Base-by-base conservation (phyloP, 2,329 filamentous ascomycete genomes). In the Sphaerostilbella broomeana region DNA sequence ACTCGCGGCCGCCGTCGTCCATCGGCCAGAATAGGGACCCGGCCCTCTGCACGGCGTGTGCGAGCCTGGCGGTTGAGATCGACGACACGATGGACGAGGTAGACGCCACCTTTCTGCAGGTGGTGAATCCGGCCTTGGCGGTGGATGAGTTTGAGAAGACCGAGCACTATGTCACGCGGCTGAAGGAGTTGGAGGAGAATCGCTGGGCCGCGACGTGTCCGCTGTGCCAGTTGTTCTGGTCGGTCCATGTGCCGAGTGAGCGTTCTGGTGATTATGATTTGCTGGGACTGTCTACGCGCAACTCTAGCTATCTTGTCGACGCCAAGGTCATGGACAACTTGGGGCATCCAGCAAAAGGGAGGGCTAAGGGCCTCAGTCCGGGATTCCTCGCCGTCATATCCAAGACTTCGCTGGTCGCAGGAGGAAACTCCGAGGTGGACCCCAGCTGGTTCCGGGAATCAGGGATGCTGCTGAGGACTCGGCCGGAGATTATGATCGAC, bases 231-330 rank as follows among this genome's bases (percentile, higher is more conserved):
- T 49, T 62, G 6, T 60, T 62, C 4, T 51, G 54, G 43, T 52
- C 56, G 4, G 53, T 61, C 1, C 59, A 59, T 28, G 53, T 61
- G 7, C 48, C 56, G 4, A 52, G 55, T n/a, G 39, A 55, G 10
- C 57, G 55, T 4, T 46, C 50, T 4, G 56, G 55, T 6, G 55
- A 60, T 13, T 41, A 57, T 5, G 51, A 50, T n/a, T 48, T 62
- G 22, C 56, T 59, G 4, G 59, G 55, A 1, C 57, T 62, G 30
- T 62, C 59, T 19, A 58, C 49, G 20, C 50, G 59, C 13, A 59
- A 62, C 40, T 58, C 54, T 11, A 61, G 53, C 38, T 61, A 61
- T 36, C 46, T 62, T 35, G 52, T 62, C 17, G 57, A 61, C 40
- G 47, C 51, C 4, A 40, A 50, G 19, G 51, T 49, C 33, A 51